These are phyloP conservation scores for Globisporangium solare DNA, from an alignment of 352 stramenopile genomes.

Conservation along the genomic window DNA sequence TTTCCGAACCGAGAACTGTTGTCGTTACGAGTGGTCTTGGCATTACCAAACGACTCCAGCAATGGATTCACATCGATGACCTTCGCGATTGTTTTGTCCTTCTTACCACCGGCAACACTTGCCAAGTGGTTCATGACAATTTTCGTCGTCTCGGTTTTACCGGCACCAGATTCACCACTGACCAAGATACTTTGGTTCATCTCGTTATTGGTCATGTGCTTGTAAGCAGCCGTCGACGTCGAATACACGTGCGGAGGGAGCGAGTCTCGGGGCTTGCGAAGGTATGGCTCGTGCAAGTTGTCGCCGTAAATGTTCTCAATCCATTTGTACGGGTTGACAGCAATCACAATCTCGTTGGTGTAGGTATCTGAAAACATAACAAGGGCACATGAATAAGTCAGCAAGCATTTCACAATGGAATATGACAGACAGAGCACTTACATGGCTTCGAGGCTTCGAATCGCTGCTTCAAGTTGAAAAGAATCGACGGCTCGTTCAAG, in stretches of 20 bases:
- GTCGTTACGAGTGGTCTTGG: constrained; percentile 93
- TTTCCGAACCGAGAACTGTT: constrained; percentile 90
- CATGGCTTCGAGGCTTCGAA: constrained; percentile 90
- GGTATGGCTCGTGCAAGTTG: constrained; percentile 78
- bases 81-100: constrained; percentile 87
- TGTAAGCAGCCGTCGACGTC: constrained; percentile 82
- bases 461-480: constrained; percentile 92
- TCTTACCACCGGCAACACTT: constrained; percentile 72
- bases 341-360: constrained; percentile 97
- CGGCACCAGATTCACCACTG: constrained; percentile 81
- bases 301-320: constrained; percentile 90
- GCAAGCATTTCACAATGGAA: background rate
- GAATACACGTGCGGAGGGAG: constrained; percentile 81
- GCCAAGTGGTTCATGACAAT: constrained; percentile 89
- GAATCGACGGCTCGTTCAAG: constrained; percentile 91
- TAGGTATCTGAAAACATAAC: constrained; percentile 81
- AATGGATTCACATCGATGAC: constrained; percentile 92
- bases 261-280: constrained; percentile 61
- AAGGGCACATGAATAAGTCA: constrained; percentile 1
- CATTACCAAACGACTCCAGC: constrained; percentile 93
- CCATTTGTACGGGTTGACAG: constrained; percentile 97
- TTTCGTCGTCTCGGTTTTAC: constrained; percentile 98
- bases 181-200: constrained; percentile 88
- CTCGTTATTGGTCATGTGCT: constrained; percentile 70
- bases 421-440: constrained; percentile 18